These are phyloP conservation scores for Roridomyces roridus DNA, from an alignment of 768 basidiomycete genomes.

Conservation along the genomic window DNA sequence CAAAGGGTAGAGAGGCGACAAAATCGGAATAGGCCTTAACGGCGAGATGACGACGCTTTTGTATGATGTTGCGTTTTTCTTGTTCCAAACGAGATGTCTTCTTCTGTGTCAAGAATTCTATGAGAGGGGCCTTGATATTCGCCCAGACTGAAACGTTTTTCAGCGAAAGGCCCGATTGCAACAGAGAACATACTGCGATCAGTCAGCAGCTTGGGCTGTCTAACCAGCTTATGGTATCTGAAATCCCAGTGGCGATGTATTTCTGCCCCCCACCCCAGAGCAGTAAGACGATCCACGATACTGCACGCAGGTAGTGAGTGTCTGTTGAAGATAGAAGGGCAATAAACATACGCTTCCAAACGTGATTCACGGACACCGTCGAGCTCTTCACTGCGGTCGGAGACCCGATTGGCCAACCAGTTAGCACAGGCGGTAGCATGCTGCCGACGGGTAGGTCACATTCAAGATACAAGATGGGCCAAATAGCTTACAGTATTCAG, in stretches of 20 bases:
- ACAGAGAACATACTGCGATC: constrained; percentile 8
- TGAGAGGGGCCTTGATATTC: constrained; percentile 13
- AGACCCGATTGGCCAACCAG: constrained; percentile 2
- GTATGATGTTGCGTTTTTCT: background rate
- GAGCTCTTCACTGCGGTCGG: constrained; percentile 8
- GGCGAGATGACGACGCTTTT: constrained; percentile 4
- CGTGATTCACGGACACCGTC: constrained; percentile 10
- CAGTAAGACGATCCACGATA: constrained; percentile 8
- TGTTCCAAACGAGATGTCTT: constrained; percentile 1
- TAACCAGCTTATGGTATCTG: constrained; percentile 8
- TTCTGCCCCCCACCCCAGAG: constrained; percentile 18
- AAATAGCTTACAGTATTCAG: background rate
- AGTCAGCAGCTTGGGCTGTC: constrained; percentile 15
- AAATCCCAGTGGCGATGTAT: background rate
- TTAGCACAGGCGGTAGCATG: background rate
- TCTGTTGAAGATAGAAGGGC: background rate
- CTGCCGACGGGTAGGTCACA: background rate
- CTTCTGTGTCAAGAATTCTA: constrained; percentile 5
- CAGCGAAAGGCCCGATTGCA: background rate
- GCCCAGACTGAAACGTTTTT: constrained; percentile 12
- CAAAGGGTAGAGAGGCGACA: background rate
- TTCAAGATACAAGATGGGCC: background rate
- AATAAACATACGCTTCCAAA: constrained; percentile 1
- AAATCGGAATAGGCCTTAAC: background rate
- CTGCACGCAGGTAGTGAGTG: background rate